Percentiles rank a stretch among this genome's conserved stretches.
Evolutionary conservation across 1,284 basidiomycete species (phyloP).

Genomic region (Puccinia triticina): DNA sequence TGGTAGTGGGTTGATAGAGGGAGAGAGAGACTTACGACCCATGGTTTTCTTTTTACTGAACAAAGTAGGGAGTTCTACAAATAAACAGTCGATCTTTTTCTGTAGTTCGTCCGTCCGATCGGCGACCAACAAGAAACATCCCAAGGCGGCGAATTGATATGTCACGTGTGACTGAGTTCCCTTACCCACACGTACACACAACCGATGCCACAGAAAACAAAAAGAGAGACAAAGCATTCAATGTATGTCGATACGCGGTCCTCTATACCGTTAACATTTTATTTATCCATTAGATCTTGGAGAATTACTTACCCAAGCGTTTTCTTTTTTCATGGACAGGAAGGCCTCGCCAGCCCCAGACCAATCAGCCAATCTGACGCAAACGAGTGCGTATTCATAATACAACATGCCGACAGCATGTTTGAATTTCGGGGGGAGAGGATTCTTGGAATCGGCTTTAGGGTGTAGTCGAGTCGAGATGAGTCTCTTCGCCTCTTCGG

Average conservation of each 20-base stretch:
- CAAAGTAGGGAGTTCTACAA: conserved; percentile 25
- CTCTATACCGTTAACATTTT: not conserved
- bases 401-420: conserved; percentile 16
- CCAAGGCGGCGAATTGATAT: conserved; percentile 41
- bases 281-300: conserved; percentile 1
- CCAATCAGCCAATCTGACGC: conserved; percentile 27
- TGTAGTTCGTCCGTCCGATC: conserved; percentile 8
- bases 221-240: not conserved
- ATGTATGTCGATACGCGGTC: not conserved
- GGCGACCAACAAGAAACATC: conserved; percentile 34
- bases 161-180: conserved; percentile 28
- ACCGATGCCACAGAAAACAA: not conserved
- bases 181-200: conserved; percentile 1
- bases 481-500: conserved; percentile 13
- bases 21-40: conserved; percentile 9
- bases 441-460: not conserved
- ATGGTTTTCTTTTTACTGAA: conserved; percentile 23
- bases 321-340: conserved; percentile 28
- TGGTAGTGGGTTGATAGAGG: not conserved
- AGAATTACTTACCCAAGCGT: conserved; percentile 34
- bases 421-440: not conserved
- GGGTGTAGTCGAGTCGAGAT: not conserved
- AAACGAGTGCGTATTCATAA: conserved; percentile 38
- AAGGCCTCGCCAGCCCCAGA: conserved; percentile 28
- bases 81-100: conserved; percentile 22